Evolutionary conservation across 2,329 filamentous ascomycete genomes (phyloP).

Genomic region (Mycocentrospora acerina): DNA sequence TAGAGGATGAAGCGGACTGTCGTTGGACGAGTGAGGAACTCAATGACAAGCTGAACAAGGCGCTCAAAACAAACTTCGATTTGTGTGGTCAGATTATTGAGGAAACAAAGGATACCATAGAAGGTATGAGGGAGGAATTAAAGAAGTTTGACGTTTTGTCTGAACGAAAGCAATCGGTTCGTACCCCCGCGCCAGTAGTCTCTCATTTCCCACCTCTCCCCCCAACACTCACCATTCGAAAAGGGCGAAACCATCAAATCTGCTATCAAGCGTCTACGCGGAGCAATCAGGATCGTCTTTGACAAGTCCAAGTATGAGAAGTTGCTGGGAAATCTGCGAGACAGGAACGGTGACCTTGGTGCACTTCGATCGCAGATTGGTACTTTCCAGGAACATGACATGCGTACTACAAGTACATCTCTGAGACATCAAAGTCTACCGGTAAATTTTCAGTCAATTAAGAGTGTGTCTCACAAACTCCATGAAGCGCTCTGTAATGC

Average conservation of each 20-base stretch:
- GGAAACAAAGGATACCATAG: slow-evolving; percentile 12
- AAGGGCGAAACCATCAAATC: slow-evolving; percentile 17
- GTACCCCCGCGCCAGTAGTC: slow-evolving; percentile 2
- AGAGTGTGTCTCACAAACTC: slow-evolving; percentile 20
- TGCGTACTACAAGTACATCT: slow-evolving; percentile 1
- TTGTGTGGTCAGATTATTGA: slow-evolving; percentile 17
- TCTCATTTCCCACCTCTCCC: background rate
- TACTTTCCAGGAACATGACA: slow-evolving; percentile 15
- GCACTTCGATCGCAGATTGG: slow-evolving; percentile 17
- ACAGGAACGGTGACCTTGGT: slow-evolving; percentile 21
- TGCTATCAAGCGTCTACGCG: slow-evolving; percentile 14
- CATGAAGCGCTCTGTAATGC: slow-evolving; percentile 23
- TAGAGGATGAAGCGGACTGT: slow-evolving; percentile 14
- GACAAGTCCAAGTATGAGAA: slow-evolving; percentile 20
- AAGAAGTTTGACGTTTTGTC: slow-evolving; percentile 18
- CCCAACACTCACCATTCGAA: background rate
- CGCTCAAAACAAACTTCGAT: slow-evolving; percentile 15
- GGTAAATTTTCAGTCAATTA: slow-evolving; percentile 8
- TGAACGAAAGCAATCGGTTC: slow-evolving; percentile 13
- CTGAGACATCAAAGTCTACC: slow-evolving; percentile 9
- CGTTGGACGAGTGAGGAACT: slow-evolving; percentile 18
- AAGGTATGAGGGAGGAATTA: slow-evolving; percentile 13
- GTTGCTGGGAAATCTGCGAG: slow-evolving; percentile 12
- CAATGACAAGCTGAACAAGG: slow-evolving; percentile 13
- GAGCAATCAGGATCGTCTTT: slow-evolving; percentile 13